Percentiles rank a stretch among this genome's conserved stretches.
These are phyloP conservation scores for Tephrocybe sp. DNA, from an alignment of 768 basidiomycete genomes.

Conservation along the genomic window DNA sequence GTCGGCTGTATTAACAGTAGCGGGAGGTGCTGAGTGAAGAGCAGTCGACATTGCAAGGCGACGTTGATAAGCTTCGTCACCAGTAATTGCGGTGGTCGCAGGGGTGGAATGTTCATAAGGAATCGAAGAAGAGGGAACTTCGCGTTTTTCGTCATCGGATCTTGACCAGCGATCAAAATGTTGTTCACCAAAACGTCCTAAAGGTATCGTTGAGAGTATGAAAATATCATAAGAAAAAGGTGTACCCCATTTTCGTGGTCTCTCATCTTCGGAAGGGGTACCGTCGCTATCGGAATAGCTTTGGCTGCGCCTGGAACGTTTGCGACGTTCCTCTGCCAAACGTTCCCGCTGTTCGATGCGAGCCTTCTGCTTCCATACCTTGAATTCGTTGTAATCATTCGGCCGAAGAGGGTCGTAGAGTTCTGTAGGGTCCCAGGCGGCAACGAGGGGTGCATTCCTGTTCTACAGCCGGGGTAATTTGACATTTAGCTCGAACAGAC, in stretches of 20 bases:
- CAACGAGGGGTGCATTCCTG: constrained; percentile 52
- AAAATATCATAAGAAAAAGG: constrained; percentile 5
- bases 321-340: constrained; percentile 57
- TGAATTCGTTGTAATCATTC: constrained; percentile 90
- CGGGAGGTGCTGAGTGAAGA: constrained; percentile 24
- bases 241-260: constrained; percentile 68
- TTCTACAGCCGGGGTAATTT: constrained; percentile 40
- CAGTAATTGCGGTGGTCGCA: constrained; percentile 51
- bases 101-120: constrained; percentile 34
- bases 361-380: constrained; percentile 75
- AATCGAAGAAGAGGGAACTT: constrained; percentile 23
- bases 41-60: constrained; percentile 67
- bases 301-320: constrained; percentile 53
- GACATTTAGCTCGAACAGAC: neutral
- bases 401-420: constrained; percentile 81
- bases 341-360: constrained; percentile 73
- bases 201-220: constrained; percentile 5
- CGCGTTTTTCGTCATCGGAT: constrained; percentile 44
- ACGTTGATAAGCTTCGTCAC: constrained; percentile 80
- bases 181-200: constrained; percentile 52
- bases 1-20: constrained; percentile 17
- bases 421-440: constrained; percentile 78
- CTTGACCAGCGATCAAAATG: constrained; percentile 53
- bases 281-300: constrained; percentile 69
- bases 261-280: constrained; percentile 65